These are phyloP conservation scores for Ceratocystis colombiana DNA, from an alignment of 2,329 filamentous ascomycete genomes.

Conservation along the genomic window DNA sequence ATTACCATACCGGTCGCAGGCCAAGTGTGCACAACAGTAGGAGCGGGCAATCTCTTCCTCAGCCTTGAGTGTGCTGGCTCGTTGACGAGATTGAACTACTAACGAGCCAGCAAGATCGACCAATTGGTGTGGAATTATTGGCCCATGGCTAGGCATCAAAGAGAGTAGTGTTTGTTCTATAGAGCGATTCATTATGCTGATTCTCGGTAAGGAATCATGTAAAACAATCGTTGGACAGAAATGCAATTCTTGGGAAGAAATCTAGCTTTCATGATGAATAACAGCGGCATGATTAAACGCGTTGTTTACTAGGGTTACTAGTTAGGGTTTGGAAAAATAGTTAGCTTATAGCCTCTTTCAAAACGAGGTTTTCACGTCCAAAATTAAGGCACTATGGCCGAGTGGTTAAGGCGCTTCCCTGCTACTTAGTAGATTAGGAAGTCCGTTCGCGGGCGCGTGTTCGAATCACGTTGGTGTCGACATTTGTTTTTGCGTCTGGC, in stretches of 20 bases:
- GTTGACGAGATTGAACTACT: constrained; percentile 68
- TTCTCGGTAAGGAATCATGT: background rate
- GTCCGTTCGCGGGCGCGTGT: constrained; percentile 24
- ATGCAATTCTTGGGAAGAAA: no score
- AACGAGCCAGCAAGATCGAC: constrained; percentile 61
- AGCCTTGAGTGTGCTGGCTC: constrained; percentile 64
- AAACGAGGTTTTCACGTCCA: accelerated
- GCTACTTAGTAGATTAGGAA: constrained; percentile 17
- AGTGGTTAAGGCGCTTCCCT: constrained; percentile 26
- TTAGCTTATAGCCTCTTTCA: background rate
- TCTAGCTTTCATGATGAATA: no score
- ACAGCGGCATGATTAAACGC: background rate
- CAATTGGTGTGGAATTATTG: constrained; percentile 57
- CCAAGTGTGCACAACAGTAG: constrained; percentile 79
- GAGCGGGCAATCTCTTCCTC: constrained; percentile 80
- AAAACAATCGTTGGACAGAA: background rate
- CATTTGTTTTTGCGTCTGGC: background rate
- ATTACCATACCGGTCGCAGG: constrained; percentile 61
- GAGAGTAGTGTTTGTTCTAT: constrained; percentile 64
- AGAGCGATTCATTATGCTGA: constrained; percentile 55
- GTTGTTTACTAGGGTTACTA: background rate
- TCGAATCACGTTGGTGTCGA: constrained; percentile 25
- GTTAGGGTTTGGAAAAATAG: accelerated
- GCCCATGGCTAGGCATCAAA: constrained; percentile 62
- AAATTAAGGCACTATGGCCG: constrained; percentile 18